Base-by-base conservation (phyloP, 768 basidiomycete species). In the Lentinula boryana region DNA sequence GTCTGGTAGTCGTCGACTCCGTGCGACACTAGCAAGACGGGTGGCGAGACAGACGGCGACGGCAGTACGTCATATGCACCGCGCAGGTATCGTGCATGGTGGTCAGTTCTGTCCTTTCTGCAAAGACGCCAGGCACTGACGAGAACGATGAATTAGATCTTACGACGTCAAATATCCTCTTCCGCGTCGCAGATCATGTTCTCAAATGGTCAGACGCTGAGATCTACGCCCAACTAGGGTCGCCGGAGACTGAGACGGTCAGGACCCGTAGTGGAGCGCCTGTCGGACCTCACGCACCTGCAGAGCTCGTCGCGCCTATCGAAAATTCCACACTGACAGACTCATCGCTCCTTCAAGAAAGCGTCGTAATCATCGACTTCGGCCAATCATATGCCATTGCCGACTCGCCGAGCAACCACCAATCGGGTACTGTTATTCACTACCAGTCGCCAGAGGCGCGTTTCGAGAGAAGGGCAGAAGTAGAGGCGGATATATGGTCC, bases 281-380 rank as follows among this genome's bases (percentile, higher is more conserved):
- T 16, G n/a, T 31, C 4, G 27, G 12, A 6, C 13, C 57, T 32
- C 32, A 16, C 10, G 21, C 21, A 8, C 57, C 57, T 9, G 7
- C 27, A 49, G 43, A 52, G 36, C 12, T 60, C 21, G 38, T 52
- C 18, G 48, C 13, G 16, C 43, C 49, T 23, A n/a, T 52, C 16
- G 49, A 60, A 10, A n/a, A 10, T 23, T 21, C 12, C 31, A 32
- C 4, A 66, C 40, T 59, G 65, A 18, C 27, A 46, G 4, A 36
- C 38, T n/a, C 63, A 35, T 51, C 63, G n/a, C 56, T 71, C 23
- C 64, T 71, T 12, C 59, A 71, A 56, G 69, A 71, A 48, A 52
- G 49, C 49, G 51, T 67, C 58, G 8, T 63, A 40, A 8, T 71
- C 63, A 64, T 62, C 54, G 70, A 71, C 56, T 71, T 71, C 51